These are phyloP conservation scores for Hymenotorrendiella dingleyae DNA, from an alignment of 2,329 filamentous ascomycete genomes.

Conservation along the genomic window DNA sequence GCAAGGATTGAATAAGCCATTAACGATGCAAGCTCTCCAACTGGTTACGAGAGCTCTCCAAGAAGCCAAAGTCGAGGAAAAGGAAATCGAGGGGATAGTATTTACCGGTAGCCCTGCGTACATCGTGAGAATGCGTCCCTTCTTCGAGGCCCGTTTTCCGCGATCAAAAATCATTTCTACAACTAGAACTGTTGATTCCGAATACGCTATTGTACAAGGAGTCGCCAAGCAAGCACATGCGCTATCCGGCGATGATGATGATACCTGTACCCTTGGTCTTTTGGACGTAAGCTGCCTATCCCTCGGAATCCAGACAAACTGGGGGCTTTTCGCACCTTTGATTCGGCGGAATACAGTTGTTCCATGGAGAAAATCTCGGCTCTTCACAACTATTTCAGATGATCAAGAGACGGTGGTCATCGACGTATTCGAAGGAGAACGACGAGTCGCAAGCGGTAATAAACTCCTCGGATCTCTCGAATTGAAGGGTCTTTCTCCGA, in stretches of 20 bases:
- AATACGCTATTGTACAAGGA: slow-evolving; percentile 3
- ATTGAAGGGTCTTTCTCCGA: slow-evolving; percentile 54
- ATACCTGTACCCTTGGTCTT: not conserved
- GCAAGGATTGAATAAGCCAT: not conserved
- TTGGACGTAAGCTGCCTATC: slow-evolving; percentile 2
- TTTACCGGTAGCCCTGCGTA: slow-evolving; percentile 7
- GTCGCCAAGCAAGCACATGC: slow-evolving; percentile 2
- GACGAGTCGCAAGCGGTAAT: slow-evolving; percentile 66
- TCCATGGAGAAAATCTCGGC: slow-evolving; percentile 1
- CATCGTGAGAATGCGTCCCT: slow-evolving; percentile 3
- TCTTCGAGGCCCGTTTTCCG: slow-evolving; percentile 7
- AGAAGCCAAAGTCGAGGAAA: slow-evolving; percentile 5
- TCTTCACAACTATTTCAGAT: slow-evolving; percentile 52
- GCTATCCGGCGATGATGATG: not conserved
- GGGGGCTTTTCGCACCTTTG: slow-evolving; percentile 3
- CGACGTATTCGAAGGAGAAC: slow-evolving; percentile 62
- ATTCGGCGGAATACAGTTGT: slow-evolving; percentile 8
- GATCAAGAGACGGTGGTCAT: slow-evolving; percentile 56
- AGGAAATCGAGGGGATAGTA: slow-evolving; percentile 10
- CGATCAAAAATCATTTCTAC: not conserved
- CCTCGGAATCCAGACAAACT: slow-evolving; percentile 7
- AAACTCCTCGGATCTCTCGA: slow-evolving; percentile 65
- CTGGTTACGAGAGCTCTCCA: slow-evolving; percentile 7
- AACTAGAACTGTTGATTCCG: not conserved
- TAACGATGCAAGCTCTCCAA: not conserved